A percentile compares a stretch with the other conserved stretches of the same genome.
Conservation (phyloP, 768 basidiomycete species). For the Hortiboletus flavorubellus region DNA sequence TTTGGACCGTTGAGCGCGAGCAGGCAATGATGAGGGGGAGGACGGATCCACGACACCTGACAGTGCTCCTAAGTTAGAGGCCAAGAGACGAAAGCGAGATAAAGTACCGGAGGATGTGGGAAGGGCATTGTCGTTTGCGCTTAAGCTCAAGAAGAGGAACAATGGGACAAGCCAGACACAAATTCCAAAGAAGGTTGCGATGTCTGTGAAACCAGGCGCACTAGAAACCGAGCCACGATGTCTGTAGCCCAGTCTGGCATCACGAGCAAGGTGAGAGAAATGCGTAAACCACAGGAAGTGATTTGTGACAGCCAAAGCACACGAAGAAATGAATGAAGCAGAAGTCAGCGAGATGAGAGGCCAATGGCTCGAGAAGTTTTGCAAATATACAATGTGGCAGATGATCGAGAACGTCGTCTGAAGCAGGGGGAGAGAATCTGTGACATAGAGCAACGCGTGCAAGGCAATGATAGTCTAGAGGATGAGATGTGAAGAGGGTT, state of each 20-base stretch:
- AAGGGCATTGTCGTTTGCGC: conserved; percentile 94
- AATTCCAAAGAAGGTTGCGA: conserved; percentile 78
- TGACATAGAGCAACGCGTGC: conserved; percentile 72
- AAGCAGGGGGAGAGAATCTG: conserved; percentile 75
- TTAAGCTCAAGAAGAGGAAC: conserved; percentile 92
- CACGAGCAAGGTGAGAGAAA: conserved; percentile 71
- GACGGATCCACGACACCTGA: conserved; percentile 25
- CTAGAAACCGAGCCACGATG: conserved; percentile 39
- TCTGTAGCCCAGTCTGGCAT: conserved; percentile 49
- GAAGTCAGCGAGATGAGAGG: conserved; percentile 92
- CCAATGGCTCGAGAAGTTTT: conserved; percentile 89
- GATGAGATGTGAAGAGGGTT: conserved; percentile 5
- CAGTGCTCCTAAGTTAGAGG: background rate
- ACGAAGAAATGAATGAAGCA: conserved; percentile 78
- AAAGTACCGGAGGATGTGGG: conserved; percentile 61
- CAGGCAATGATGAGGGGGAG: conserved; percentile 12
- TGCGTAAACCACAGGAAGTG: conserved; percentile 98
- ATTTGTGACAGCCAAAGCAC: conserved; percentile 78
- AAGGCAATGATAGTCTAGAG: conserved; percentile 71
- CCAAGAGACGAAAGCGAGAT: background rate
- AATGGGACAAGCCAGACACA: conserved; percentile 90
- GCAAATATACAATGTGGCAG: conserved; percentile 87
- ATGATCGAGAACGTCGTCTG: conserved; percentile 75
- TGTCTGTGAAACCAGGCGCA: conserved; percentile 60
- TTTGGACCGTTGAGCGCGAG: conserved; percentile 41